Evolutionary conservation across 192 early-diverging fungal species (phyloP).

Genomic region (Coemansia sp.): DNA sequence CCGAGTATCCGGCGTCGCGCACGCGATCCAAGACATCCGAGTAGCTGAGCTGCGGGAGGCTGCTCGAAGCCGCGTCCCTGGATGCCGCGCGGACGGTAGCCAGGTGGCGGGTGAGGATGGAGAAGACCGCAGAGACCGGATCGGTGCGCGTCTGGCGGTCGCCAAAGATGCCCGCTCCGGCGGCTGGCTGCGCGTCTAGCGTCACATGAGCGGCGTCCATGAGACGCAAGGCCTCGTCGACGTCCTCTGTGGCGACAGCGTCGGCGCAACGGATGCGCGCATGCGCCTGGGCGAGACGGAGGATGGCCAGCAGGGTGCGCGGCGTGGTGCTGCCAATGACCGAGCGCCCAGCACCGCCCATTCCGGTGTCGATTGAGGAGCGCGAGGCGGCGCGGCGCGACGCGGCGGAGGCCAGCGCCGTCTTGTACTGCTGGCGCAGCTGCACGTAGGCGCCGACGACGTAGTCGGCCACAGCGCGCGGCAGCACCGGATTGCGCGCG

Average conservation of each 20-base stretch:
- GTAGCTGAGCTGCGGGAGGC: constrained; percentile 61
- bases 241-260: constrained; percentile 70
- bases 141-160: constrained; percentile 46
- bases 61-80: constrained; percentile 16
- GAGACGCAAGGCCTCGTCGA: constrained; percentile 86
- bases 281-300: constrained; percentile 81
- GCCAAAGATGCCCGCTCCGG: constrained; percentile 22
- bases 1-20: constrained; percentile 75
- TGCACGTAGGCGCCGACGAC: constrained; percentile 86
- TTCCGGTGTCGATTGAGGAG: constrained; percentile 28
- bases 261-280: constrained; percentile 77
- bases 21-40: constrained; percentile 69
- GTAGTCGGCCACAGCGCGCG: constrained; percentile 77
- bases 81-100: constrained; percentile 59
- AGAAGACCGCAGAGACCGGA: constrained; percentile 70
- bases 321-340: constrained; percentile 52
- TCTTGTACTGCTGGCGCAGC: constrained; percentile 67
- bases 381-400: constrained; percentile 17
- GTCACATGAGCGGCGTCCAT: constrained; percentile 92
- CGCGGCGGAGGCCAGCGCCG: constrained; percentile 12
- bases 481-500: constrained; percentile 71
- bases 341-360: constrained; percentile 15
- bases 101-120: constrained; percentile 76
- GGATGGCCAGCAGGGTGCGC: constrained; percentile 84
- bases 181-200: constrained; percentile 59